These are phyloP conservation scores for Triangularia verruculosa DNA, from an alignment of 2,329 filamentous ascomycete species.

Conservation along the genomic window DNA sequence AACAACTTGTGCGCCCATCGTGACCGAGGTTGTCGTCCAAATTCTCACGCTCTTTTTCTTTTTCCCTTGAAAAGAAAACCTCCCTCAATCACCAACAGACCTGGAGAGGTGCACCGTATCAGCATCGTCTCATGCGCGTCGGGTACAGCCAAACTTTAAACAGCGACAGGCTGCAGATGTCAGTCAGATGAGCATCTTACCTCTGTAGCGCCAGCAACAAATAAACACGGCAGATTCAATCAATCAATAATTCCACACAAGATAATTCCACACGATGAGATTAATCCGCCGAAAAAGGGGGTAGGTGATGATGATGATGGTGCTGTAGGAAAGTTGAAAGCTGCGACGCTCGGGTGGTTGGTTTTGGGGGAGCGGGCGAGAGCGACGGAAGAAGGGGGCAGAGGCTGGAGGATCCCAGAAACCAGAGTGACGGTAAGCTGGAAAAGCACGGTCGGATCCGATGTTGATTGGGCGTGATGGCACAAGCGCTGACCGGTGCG, in stretches of 20 bases:
- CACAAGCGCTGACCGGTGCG: slow-evolving; percentile 9
- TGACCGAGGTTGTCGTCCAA: slow-evolving; percentile 7
- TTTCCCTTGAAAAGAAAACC: neutral
- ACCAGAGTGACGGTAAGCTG: slow-evolving; percentile 28
- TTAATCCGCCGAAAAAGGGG: neutral
- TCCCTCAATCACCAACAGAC: neutral
- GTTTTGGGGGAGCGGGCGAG: slow-evolving; percentile 1
- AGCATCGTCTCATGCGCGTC: slow-evolving; percentile 11
- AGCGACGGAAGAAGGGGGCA: slow-evolving; percentile 13
- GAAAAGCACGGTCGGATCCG: slow-evolving; percentile 25
- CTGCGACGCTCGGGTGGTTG: neutral
- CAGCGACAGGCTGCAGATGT: slow-evolving; percentile 9
- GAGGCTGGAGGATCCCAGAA: slow-evolving; percentile 26
- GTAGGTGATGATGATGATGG: neutral
- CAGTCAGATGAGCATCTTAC: slow-evolving; percentile 16
- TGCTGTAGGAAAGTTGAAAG: neutral
- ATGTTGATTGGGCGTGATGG: slow-evolving; percentile 21
- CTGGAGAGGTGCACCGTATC: neutral
- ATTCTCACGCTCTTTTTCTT: slow-evolving; percentile 1
- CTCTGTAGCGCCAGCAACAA: slow-evolving; percentile 5
- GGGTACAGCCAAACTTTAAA: slow-evolving; percentile 4
- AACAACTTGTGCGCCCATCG: slow-evolving; percentile 28
- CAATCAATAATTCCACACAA: slow-evolving; percentile 8
- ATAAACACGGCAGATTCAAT: slow-evolving; percentile 10
- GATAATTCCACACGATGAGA: neutral